Conservation (phyloP, 2,329 filamentous ascomycete species). For the Cyphellophora europaea region DNA sequence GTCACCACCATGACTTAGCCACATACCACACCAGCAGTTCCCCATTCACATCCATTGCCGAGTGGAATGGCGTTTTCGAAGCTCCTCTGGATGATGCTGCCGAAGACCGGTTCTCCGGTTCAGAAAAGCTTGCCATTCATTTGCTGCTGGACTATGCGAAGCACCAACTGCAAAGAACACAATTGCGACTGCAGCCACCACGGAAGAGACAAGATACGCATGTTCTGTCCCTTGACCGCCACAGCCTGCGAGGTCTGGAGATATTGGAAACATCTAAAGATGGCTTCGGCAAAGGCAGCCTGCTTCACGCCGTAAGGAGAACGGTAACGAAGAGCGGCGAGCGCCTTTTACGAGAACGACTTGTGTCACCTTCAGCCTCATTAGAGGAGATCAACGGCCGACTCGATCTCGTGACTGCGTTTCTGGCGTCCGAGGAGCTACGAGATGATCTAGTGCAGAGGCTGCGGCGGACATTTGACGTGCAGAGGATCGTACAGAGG, state of each 20-base stretch:
- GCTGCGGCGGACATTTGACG: conserved; percentile 70
- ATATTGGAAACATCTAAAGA: conserved; percentile 81
- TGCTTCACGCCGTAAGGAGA: conserved; percentile 79
- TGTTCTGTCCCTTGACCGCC: conserved; percentile 85
- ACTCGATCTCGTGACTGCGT: conserved; percentile 70
- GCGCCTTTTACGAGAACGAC: conserved; percentile 70
- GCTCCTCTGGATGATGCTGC: conserved; percentile 51
- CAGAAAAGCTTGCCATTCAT: conserved; percentile 69
- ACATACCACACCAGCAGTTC: conserved; percentile 54
- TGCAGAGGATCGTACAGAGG: conserved; percentile 82
- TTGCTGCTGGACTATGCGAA: conserved; percentile 78
- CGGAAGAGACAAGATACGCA: conserved; percentile 63
- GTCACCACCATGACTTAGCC: conserved; percentile 65
- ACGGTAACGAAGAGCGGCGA: conserved; percentile 90
- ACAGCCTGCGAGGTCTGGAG: conserved; percentile 80
- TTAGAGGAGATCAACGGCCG: conserved; percentile 67
- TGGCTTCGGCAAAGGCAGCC: conserved; percentile 66
- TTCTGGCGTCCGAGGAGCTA: conserved; percentile 58
- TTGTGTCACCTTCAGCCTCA: conserved; percentile 86
- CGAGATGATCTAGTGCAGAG: conserved; percentile 61
- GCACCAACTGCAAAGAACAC: conserved; percentile 64
- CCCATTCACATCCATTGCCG: conserved; percentile 41
- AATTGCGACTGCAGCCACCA: conserved; percentile 76
- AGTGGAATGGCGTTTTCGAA: conserved; percentile 73
- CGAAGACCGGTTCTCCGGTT: conserved; percentile 48